A percentile compares a stretch with the other conserved stretches of the same genome.
These are phyloP conservation scores for Tilletia horrida DNA, from an alignment of 1,284 basidiomycete genomes.

Conservation along the genomic window DNA sequence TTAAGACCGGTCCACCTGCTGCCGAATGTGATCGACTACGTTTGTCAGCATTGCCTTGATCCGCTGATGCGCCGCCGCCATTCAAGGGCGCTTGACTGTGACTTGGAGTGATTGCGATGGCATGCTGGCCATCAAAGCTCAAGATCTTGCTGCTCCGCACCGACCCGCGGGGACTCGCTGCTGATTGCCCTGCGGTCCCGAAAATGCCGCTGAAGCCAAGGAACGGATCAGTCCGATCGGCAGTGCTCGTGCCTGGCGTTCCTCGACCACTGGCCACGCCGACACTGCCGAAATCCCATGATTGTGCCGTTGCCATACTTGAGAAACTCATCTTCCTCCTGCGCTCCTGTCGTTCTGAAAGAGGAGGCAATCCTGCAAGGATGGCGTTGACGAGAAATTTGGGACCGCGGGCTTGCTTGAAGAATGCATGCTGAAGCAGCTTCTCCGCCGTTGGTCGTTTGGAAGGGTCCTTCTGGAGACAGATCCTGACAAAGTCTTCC, in stretches of 20 bases:
- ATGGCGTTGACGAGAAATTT: conserved; percentile 71
- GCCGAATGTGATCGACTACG: conserved; percentile 7
- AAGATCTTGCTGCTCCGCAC: conserved; percentile 32
- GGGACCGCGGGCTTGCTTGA: conserved; percentile 72
- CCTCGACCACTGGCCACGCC: conserved; percentile 20
- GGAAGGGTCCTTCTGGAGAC: conserved; percentile 75
- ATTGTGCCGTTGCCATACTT: conserved; percentile 33
- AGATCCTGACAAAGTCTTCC: conserved; percentile 75
- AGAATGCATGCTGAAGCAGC: conserved; percentile 74
- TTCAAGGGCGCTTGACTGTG: neutral
- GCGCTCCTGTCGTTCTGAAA: conserved; percentile 40
- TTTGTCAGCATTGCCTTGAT: conserved; percentile 2
- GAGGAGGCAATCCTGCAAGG: conserved; percentile 56
- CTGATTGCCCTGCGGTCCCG: conserved; percentile 19
- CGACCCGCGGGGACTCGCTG: conserved; percentile 31
- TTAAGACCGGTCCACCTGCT: neutral
- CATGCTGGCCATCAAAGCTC: conserved; percentile 34
- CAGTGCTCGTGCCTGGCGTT: conserved; percentile 23
- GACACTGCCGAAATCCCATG: conserved; percentile 46
- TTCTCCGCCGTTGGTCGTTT: conserved; percentile 74
- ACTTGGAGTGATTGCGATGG: conserved; percentile 14
- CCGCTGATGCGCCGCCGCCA: neutral
- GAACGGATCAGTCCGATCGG: conserved; percentile 40
- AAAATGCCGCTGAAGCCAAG: conserved; percentile 39
- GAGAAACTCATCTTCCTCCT: conserved; percentile 35